Evolutionary conservation across 2,329 filamentous ascomycete species (phyloP).

Genomic region (Aotearoamyces nothofagi): DNA sequence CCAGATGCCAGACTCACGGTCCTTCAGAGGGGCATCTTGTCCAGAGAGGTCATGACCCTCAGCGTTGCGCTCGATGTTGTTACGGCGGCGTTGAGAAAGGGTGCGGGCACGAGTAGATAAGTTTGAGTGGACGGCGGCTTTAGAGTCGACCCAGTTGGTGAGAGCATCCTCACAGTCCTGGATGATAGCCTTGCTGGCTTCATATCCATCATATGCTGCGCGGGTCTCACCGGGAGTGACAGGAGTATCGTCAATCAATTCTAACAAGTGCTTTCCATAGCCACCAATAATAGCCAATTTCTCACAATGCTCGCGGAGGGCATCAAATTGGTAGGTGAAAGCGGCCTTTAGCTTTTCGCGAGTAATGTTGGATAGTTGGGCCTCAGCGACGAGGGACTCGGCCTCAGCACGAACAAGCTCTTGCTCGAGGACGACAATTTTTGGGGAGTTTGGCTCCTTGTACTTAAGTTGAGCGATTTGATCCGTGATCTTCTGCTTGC

Average conservation of each 20-base stretch:
- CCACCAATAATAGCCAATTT: constrained; percentile 97
- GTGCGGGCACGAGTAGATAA: constrained; percentile 79
- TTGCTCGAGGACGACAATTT: constrained; percentile 95
- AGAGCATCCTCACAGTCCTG: constrained; percentile 97
- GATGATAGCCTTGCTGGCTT: constrained; percentile 96
- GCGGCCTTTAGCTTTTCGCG: constrained; percentile 98
- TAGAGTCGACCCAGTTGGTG: constrained; percentile 90
- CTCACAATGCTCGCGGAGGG: constrained; percentile 91
- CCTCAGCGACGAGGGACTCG: constrained; percentile 96
- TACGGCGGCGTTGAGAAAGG: constrained; percentile 69
- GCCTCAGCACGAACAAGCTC: constrained; percentile 96
- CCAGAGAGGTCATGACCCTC: constrained; percentile 70
- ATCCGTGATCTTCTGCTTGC: constrained; percentile 98
- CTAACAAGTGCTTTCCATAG: constrained; percentile 94
- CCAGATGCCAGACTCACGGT: constrained; percentile 68
- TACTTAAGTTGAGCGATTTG: constrained; percentile 98
- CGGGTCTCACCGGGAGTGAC: constrained; percentile 96
- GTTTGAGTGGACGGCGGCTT: constrained; percentile 75
- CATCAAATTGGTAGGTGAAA: constrained; percentile 96
- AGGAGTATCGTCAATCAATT: constrained; percentile 89
- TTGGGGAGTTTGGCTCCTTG: constrained; percentile 97
- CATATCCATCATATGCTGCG: constrained; percentile 91
- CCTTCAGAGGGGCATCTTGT: constrained; percentile 67
- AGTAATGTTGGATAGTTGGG: constrained; percentile 97
- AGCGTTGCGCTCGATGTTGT: constrained; percentile 49